phyloP scores from a whole-genome alignment of 495 filamentous ascomycete species.

The Aspergillus taichungensis region DNA sequence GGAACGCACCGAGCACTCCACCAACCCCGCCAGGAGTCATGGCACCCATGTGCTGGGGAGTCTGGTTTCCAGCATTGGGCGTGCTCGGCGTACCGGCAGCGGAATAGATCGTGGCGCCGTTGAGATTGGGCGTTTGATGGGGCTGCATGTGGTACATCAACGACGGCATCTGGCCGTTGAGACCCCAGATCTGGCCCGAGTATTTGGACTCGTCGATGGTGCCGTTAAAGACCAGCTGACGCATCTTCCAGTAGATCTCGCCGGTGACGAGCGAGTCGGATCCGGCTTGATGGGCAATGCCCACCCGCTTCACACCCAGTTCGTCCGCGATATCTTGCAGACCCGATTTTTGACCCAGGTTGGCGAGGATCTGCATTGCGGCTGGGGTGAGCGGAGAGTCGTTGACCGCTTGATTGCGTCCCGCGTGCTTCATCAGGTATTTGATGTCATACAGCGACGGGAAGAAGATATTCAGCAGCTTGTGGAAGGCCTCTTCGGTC shows the following conservation, averaged over 20 bases:
- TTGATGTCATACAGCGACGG: constrained; percentile 93
- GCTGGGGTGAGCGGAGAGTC: constrained; percentile 50
- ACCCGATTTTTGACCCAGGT: constrained; percentile 76
- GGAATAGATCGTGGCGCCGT: constrained; percentile 49
- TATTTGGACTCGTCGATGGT: constrained; percentile 65
- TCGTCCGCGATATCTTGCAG: constrained; percentile 91
- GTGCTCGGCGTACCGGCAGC: constrained; percentile 60
- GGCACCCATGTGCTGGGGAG: constrained; percentile 42
- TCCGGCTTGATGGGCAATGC: constrained; percentile 81
- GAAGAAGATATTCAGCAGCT: constrained; percentile 80
- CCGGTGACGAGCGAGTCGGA: constrained; percentile 88
- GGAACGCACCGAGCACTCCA: constrained; percentile 44
- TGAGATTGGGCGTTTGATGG: constrained; percentile 44
- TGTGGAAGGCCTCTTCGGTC: constrained; percentile 79
- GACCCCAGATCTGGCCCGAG: constrained; percentile 79
- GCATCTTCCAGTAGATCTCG: constrained; percentile 83
- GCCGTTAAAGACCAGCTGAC: constrained; percentile 78
- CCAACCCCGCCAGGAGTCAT: constrained; percentile 63
- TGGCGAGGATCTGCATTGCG: constrained; percentile 60
- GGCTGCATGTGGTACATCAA: constrained; percentile 36
- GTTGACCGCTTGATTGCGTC: constrained; percentile 53
- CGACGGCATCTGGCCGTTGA: constrained; percentile 54
- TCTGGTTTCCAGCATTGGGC: constrained; percentile 53
- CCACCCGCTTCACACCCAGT: constrained; percentile 78
- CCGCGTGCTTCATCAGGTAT: constrained; percentile 85